Percentiles rank a stretch among this genome's conserved stretches.
phyloP scores from a whole-genome alignment of 108 stramenopile genomes.

The Stephanodiscus minutulus region DNA sequence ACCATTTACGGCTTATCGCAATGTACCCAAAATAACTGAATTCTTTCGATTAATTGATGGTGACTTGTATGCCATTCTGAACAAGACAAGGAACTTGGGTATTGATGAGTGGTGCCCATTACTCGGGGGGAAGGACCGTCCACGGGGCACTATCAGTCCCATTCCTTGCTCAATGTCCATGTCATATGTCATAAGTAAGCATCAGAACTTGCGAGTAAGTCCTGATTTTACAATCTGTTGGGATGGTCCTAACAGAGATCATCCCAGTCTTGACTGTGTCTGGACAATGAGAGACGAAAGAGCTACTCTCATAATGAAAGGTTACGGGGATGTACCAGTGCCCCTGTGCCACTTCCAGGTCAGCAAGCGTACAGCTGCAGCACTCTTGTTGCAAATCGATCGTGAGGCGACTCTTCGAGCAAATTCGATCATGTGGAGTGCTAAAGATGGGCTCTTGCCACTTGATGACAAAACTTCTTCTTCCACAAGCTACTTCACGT shows the following conservation, averaged over 20 bases:
- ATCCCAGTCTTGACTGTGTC: not conserved
- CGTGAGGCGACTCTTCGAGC: not conserved
- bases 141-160: too few relatives aligned
- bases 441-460: not conserved
- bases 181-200: too few relatives aligned
- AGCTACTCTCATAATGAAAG: too few relatives aligned
- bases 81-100: too few relatives aligned
- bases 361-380: not conserved
- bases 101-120: too few relatives aligned
- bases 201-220: not conserved
- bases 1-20: slow-evolving; percentile 7
- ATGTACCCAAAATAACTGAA: not conserved
- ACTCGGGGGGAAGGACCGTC: too few relatives aligned
- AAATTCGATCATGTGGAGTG: not conserved
- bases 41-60: slow-evolving; percentile 1
- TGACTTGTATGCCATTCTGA: too few relatives aligned
- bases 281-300: not conserved
- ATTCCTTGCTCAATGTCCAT: too few relatives aligned
- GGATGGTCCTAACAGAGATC: not conserved
- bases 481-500: too few relatives aligned
- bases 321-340: too few relatives aligned
- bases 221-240: too few relatives aligned
- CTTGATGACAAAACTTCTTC: too few relatives aligned
- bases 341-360: not conserved
- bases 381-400: not conserved